Evolutionary conservation across 768 basidiomycete genomes (phyloP).

Genomic region (Clathrus columnatus): DNA sequence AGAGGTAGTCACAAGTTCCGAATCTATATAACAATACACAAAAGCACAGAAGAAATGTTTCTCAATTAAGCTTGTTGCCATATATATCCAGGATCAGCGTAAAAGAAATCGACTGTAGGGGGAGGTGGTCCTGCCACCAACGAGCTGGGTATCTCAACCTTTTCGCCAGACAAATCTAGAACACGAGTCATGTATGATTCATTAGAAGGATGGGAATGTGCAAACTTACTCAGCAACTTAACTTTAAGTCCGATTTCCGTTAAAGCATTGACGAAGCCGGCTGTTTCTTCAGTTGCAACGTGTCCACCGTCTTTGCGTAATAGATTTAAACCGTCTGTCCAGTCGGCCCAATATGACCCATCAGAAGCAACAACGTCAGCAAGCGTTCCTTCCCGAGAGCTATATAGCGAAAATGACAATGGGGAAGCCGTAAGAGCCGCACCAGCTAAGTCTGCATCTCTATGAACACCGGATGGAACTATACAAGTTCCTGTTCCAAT

Average conservation of each 20-base stretch:
- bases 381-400: constrained; percentile 55
- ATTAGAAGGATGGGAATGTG: neutral
- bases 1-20: too few relatives aligned
- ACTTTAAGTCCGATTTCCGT: constrained; percentile 92
- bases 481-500: constrained; percentile 68
- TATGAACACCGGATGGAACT: constrained; percentile 47
- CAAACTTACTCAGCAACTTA: constrained; percentile 64
- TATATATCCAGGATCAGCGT: constrained; percentile 45
- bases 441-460: constrained; percentile 40
- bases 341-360: constrained; percentile 78
- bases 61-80: constrained; percentile 1
- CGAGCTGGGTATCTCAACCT: constrained; percentile 80
- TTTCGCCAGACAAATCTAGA: constrained; percentile 74
- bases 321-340: constrained; percentile 91
- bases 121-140: constrained; percentile 74
- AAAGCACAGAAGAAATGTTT: neutral
- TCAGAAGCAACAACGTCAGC: constrained; percentile 76
- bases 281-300: constrained; percentile 77
- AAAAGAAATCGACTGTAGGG: constrained; percentile 75
- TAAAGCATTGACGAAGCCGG: constrained; percentile 74
- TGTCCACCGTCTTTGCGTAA: constrained; percentile 73
- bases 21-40: neutral
- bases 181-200: neutral
- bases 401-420: constrained; percentile 66
- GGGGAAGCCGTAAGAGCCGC: constrained; percentile 51